phyloP scores from a whole-genome alignment of 169 alveolate genomes.

The Eimeria nieschulzi region DNA sequence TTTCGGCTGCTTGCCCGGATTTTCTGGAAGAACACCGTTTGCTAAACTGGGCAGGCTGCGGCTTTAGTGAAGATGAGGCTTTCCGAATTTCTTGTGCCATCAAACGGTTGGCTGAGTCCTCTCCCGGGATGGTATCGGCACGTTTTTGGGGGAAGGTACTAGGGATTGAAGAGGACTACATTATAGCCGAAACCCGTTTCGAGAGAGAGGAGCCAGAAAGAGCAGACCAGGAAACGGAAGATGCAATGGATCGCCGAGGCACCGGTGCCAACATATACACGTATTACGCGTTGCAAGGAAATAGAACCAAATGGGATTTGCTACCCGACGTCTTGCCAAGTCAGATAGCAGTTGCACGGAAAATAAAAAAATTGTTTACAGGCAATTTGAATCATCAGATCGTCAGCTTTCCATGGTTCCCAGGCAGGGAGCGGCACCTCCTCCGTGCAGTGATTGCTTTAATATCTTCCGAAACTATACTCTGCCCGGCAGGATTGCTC shows the following conservation, averaged over 20 bases:
- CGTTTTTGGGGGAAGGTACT: constrained; percentile 87
- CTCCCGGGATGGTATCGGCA: constrained; percentile 53
- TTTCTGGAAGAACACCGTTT: constrained; percentile 15
- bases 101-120: constrained; percentile 41
- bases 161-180: constrained; percentile 82
- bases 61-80: constrained; percentile 66
- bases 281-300: constrained; percentile 81
- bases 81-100: constrained; percentile 55
- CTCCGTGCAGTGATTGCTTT: constrained; percentile 42
- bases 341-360: constrained; percentile 54
- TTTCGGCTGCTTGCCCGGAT: background rate
- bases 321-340: constrained; percentile 56
- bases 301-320: constrained; percentile 22
- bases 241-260: constrained; percentile 83
- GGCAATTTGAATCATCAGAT: constrained; percentile 50
- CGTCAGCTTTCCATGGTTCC: constrained; percentile 60
- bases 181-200: constrained; percentile 82
- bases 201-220: constrained; percentile 53
- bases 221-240: constrained; percentile 20
- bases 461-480: constrained; percentile 34
- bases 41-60: constrained; percentile 66
- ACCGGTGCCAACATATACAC: constrained; percentile 84
- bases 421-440: constrained; percentile 64
- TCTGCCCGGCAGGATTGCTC: constrained; percentile 58
- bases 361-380: constrained; percentile 48